phyloP scores from a whole-genome alignment of 768 basidiomycete species.

The Tulasnella sp. region DNA sequence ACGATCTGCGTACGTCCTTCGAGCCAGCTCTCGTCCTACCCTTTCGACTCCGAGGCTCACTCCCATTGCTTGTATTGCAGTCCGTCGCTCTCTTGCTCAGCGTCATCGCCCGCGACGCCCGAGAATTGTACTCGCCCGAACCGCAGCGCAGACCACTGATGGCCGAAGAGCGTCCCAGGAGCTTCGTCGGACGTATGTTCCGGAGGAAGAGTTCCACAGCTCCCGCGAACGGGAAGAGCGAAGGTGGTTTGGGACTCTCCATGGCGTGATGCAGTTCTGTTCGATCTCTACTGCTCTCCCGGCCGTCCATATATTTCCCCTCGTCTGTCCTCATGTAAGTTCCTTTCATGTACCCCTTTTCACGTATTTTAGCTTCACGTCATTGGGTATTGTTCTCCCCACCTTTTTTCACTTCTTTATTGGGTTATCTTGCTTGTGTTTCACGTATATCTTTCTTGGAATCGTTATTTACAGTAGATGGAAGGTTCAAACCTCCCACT shows the following conservation, averaged over 20 bases:
- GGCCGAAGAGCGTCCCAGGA: not conserved
- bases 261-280: not conserved
- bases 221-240: not conserved
- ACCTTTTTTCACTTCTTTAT: not conserved
- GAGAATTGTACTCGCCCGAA: not conserved
- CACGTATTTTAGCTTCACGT: not conserved
- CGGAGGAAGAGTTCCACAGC: not conserved
- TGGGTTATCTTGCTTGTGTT: no score
- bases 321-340: not conserved
- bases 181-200: not conserved
- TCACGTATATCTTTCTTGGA: no score
- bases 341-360: not conserved
- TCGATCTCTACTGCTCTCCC: not conserved
- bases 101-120: not conserved
- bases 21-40: not conserved
- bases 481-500: no score
- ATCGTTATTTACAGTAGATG: no score
- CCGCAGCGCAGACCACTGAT: not conserved
- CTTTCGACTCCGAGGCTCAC: not conserved
- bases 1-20: not conserved
- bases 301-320: not conserved
- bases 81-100: conserved; percentile 1
- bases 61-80: not conserved
- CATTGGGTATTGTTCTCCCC: not conserved
- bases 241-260: not conserved